Conservation (phyloP, 2,329 filamentous ascomycete genomes). For the Colletotrichum sp. region DNA sequence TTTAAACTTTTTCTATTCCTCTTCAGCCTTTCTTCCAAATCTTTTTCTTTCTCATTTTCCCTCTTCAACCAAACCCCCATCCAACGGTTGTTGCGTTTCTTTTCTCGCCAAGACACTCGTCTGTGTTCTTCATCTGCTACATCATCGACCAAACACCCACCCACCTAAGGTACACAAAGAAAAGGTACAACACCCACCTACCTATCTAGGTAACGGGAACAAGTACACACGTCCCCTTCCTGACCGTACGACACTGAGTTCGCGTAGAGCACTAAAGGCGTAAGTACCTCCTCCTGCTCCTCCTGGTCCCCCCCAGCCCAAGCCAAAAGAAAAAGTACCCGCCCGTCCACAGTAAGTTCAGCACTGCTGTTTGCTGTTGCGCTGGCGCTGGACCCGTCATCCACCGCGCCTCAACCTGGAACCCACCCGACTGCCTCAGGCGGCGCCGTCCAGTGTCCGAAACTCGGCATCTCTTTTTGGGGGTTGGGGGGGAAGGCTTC, state of each 20-base stretch:
- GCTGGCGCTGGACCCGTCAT: neutral
- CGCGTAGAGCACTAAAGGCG: neutral
- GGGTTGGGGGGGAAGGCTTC: neutral
- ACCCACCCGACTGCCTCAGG: neutral
- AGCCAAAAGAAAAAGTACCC: neutral
- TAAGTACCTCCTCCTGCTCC: neutral
- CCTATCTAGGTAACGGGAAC: neutral
- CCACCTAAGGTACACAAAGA: neutral
- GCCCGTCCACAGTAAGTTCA: neutral
- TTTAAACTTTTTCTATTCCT: neutral
- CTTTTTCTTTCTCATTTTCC: neutral
- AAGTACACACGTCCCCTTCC: neutral
- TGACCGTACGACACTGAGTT: neutral
- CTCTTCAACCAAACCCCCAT: neutral
- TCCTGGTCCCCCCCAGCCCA: neutral
- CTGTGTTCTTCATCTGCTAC: neutral
- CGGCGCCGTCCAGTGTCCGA: conserved; percentile 8
- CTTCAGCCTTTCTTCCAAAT: neutral
- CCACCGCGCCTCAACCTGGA: neutral
- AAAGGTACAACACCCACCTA: neutral
- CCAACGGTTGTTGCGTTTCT: neutral
- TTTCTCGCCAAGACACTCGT: neutral
- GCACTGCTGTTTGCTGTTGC: neutral
- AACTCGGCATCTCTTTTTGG: conserved; percentile 6
- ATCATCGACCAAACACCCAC: neutral